Conservation (phyloP, 2,329 filamentous ascomycete genomes). For the Hypoxylon sp. region DNA sequence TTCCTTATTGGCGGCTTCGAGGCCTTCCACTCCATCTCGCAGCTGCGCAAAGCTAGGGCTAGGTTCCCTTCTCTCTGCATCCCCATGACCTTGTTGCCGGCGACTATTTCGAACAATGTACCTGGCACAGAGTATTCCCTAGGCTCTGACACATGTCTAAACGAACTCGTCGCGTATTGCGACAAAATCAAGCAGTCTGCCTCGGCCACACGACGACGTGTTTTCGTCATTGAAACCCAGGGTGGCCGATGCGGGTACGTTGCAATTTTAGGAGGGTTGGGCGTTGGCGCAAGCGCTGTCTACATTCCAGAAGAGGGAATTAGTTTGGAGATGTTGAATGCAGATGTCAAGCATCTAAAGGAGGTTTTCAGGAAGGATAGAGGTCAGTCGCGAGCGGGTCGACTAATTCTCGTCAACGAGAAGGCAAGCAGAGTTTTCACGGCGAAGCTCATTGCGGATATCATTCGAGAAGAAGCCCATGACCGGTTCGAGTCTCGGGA, state of each 20-base stretch:
- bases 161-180: slow-evolving; percentile 94
- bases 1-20: slow-evolving; percentile 97
- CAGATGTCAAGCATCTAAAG: slow-evolving; percentile 90
- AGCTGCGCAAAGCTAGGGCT: slow-evolving; percentile 84
- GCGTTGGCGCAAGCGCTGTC: slow-evolving; percentile 92
- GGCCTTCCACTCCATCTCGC: slow-evolving; percentile 91
- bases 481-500: slow-evolving; percentile 93
- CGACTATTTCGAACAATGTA: slow-evolving; percentile 99
- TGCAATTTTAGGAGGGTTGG: slow-evolving; percentile 88
- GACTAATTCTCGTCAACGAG: slow-evolving; percentile 97
- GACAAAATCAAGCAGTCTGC: slow-evolving; percentile 98
- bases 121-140: slow-evolving; percentile 97
- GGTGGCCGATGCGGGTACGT: slow-evolving; percentile 95
- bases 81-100: slow-evolving; percentile 90
- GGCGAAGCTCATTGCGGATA: slow-evolving; percentile 93
- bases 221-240: slow-evolving; percentile 98
- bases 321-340: slow-evolving; percentile 90
- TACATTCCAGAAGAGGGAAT: slow-evolving; percentile 98
- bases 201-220: slow-evolving; percentile 90
- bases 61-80: slow-evolving; percentile 90
- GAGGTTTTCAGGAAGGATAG: slow-evolving; percentile 87
- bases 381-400: slow-evolving; percentile 90
- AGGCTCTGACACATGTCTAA: slow-evolving; percentile 95
- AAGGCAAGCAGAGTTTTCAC: slow-evolving; percentile 91
- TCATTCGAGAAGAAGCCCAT: slow-evolving; percentile 93